Conservation (phyloP, 768 basidiomycete genomes). For the Agaricus blazei region DNA sequence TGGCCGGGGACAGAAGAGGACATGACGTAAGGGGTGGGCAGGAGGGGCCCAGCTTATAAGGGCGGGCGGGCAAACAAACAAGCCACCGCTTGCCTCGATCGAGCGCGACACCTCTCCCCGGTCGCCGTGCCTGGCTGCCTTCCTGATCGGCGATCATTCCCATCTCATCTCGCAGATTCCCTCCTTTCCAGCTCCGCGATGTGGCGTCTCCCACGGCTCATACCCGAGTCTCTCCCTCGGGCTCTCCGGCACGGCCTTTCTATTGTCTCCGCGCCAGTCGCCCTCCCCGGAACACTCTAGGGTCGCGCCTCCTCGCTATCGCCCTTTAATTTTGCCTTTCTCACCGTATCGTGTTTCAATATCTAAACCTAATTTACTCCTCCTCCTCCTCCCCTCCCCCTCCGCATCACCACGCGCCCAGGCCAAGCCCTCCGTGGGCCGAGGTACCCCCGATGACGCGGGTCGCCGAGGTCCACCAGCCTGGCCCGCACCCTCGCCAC, state of each 20-base stretch:
- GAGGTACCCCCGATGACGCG: background rate
- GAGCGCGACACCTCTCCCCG: slow-evolving; percentile 35
- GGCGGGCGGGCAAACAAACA: slow-evolving; percentile 16
- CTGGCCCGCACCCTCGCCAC: background rate
- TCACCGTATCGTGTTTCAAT: too few species aligned
- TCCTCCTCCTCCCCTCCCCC: background rate
- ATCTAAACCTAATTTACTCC: background rate
- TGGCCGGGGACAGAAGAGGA: slow-evolving; percentile 56
- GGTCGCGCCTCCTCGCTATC: background rate
- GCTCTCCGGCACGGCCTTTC: too few species aligned
- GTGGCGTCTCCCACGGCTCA: background rate
- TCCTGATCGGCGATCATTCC: slow-evolving; percentile 62
- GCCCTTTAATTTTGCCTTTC: too few species aligned
- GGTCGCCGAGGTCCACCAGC: background rate
- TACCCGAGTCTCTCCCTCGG: too few species aligned
- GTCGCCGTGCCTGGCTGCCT: slow-evolving; percentile 36
- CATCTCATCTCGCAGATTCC: slow-evolving; percentile 27
- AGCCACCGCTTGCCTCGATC: slow-evolving; percentile 42
- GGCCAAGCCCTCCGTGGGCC: background rate
- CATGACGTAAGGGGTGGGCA: slow-evolving; percentile 47
- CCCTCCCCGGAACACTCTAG: background rate
- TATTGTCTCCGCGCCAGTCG: background rate
- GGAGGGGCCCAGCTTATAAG: slow-evolving; percentile 26
- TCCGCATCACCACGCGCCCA: too few species aligned
- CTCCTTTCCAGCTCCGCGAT: slow-evolving; percentile 26